Base-by-base conservation (phyloP, 2,329 filamentous ascomycete genomes). In the Tolypocladium capitatum region DNA sequence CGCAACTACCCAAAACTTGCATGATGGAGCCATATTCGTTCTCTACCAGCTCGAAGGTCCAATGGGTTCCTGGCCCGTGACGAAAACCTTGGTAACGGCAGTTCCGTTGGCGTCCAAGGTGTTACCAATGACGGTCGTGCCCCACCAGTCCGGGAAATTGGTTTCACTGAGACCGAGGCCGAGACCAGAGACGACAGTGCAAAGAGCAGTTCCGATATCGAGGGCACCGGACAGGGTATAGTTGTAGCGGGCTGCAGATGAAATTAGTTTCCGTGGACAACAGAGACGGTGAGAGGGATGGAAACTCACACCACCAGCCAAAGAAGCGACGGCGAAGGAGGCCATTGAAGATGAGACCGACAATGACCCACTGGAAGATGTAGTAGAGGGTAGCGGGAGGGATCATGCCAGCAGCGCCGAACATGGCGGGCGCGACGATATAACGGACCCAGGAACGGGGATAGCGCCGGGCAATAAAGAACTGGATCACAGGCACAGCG, bases 211-310 rank as follows among this genome's bases (percentile, higher is more conserved):
- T n/a, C 76, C 78, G 36, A 74, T 72, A 46, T 80, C 76, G 36
- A 81, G 66, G 2, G 73, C 76, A 0, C 76, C 77, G 10, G 76
- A 78, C 0, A 77, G 64, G 46, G 78, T 68, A 49, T 80, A 81
- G 61, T 80, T 81, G 64, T 78, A 81, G 14, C 52, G 56, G 48
- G 52, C 53, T 54, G 42, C 9, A 14, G 1, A 8, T 27, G 16
- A 24, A 31, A 45, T 52, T 45, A 33, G 21, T n/a, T 14, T 13
- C 5, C n/a, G 10, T 9, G 6, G n/a, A 24, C 27, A n/a, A 3
- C 20, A 32, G 27, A 11, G 2, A 16, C 3, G 28, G 11, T 16
- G 8, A 13, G 7, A 13, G 44, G 35, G 21, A 11, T 18, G 18
- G 16, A 13, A 34, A 80, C 56, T 56, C 56, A 58, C 57, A 69